Evolutionary conservation across 768 basidiomycete species (phyloP), one percentile per base, ranked within the genome.

Genomic region (Mycena indigotica): DNA sequence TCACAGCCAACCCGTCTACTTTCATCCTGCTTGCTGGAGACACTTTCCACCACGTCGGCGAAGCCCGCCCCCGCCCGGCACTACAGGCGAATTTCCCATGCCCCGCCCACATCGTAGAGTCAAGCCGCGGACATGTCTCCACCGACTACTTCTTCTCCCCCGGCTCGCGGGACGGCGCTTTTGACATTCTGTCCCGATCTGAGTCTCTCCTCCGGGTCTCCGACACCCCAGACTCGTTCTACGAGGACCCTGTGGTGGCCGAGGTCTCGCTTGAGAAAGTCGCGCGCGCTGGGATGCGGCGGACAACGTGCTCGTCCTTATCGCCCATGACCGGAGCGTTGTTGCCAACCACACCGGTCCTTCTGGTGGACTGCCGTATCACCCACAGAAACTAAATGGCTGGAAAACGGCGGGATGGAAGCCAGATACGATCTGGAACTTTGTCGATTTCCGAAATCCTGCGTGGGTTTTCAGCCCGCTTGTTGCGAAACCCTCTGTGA

Each of bases 221-320:
- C 2, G 55, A 62, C 16, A 51, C 38, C n/a, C 45, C 56, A 2
- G 50, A 40, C 19, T 49, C 56, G 1, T 52, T 58, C 53, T 53
- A 53, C 21, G 51, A 41, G 2, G 52, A 65, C 25, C 60, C 60
- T 0, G 55, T 46, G 17, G 30, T 40, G n/a, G 24, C 60, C 2
- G 28, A 40, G 8, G 55, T 62, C 1, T 53, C 64, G n/a, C 13
- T 56, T 3, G 57, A 60, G 12, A 62, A 60, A 52, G 23, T 65
- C 23, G 57, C 53, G 17, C n/a, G n/a, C 38, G 30, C n/a, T 59
- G 58, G 17, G 64, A 65, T 26, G 57, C 61, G n/a, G 55, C 62
- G 44, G 38, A 50, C 5, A 61, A 65, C 30, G 51, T 65, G 4
- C 53, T 65, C 15, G 52, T 65, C 8, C 15, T 65, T 23, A 28